Conservation (phyloP, 2,329 filamentous ascomycete genomes). For the Fusarium redolens region DNA sequence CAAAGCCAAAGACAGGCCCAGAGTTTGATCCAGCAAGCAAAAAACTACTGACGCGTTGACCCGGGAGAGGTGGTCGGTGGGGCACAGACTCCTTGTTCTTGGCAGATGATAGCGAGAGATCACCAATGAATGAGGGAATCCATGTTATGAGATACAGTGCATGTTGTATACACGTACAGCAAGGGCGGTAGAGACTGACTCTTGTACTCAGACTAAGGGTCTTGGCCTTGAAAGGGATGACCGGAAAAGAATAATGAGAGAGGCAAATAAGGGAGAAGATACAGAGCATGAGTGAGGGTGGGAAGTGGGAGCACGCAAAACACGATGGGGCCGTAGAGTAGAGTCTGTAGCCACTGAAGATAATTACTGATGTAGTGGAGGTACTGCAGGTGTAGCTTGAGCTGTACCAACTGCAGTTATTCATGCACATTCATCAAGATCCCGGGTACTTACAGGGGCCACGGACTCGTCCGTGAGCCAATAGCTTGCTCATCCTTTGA, state of each 20-base stretch:
- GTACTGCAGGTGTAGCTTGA: background rate
- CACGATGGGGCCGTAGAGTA: constrained; percentile 3
- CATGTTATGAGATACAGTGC: background rate
- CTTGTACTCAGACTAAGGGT: constrained; percentile 8
- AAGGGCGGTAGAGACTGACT: constrained; percentile 20
- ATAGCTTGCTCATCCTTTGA: constrained; percentile 11
- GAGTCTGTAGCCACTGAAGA: constrained; percentile 3
- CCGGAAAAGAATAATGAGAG: constrained; percentile 5
- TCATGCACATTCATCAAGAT: constrained; percentile 22
- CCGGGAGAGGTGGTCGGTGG: constrained; percentile 36
- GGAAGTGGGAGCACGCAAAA: constrained; percentile 25
- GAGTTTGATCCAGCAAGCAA: constrained; percentile 21
- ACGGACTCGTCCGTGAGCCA: constrained; percentile 28
- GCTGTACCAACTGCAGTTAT: constrained; percentile 3
- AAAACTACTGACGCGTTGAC: constrained; percentile 43
- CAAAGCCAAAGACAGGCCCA: constrained; percentile 14
- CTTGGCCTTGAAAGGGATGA: constrained; percentile 20
- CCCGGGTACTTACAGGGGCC: constrained; percentile 15
- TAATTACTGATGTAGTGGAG: constrained; percentile 7
- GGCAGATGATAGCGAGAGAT: constrained; percentile 21
- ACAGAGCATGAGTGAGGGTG: background rate
- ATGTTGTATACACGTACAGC: background rate
- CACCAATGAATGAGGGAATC: constrained; percentile 13
- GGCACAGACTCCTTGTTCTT: constrained; percentile 26
- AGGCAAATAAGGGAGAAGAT: background rate